Conservation (phyloP, 306 rosid genomes). For the Medicago arabica region DNA sequence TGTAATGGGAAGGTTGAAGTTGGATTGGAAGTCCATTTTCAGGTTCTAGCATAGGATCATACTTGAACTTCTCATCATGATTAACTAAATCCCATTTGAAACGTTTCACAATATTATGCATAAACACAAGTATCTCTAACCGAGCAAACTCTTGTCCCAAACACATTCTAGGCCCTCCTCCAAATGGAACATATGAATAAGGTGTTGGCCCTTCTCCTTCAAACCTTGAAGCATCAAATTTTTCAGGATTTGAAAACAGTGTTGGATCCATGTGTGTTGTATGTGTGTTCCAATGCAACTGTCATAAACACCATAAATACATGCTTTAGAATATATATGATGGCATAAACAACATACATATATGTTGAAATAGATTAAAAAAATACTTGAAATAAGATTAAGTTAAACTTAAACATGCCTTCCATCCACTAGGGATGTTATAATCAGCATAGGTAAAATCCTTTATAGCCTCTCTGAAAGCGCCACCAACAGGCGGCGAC, state of each 20-base stretch:
- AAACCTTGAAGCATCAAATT: constrained; percentile 59
- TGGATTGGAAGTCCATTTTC: constrained; percentile 51
- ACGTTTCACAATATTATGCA: constrained; percentile 54
- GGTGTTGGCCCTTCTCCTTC: constrained; percentile 57
- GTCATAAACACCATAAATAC: constrained; percentile 8
- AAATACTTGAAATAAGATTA: no score
- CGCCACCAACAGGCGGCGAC: constrained; percentile 55
- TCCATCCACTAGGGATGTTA: constrained; percentile 65
- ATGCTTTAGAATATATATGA: neutral
- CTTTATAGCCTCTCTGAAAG: constrained; percentile 53
- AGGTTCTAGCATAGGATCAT: constrained; percentile 58
- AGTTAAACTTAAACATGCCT: constrained; percentile 35
- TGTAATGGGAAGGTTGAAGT: constrained; percentile 41
- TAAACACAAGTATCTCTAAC: constrained; percentile 53
- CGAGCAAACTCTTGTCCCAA: constrained; percentile 65
- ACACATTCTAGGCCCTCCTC: constrained; percentile 68
- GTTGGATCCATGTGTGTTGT: constrained; percentile 56
- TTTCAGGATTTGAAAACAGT: constrained; percentile 48
- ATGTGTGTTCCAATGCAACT: constrained; percentile 54
- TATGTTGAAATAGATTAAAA: no score
- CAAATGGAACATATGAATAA: constrained; percentile 57
- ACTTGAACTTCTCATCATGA: constrained; percentile 50
- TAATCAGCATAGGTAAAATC: constrained; percentile 59
- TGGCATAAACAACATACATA: no score
- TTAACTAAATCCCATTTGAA: constrained; percentile 58